These are phyloP conservation scores for Fraxinus latifolia DNA, from an alignment of 305 asterid genomes.

Conservation along the genomic window DNA sequence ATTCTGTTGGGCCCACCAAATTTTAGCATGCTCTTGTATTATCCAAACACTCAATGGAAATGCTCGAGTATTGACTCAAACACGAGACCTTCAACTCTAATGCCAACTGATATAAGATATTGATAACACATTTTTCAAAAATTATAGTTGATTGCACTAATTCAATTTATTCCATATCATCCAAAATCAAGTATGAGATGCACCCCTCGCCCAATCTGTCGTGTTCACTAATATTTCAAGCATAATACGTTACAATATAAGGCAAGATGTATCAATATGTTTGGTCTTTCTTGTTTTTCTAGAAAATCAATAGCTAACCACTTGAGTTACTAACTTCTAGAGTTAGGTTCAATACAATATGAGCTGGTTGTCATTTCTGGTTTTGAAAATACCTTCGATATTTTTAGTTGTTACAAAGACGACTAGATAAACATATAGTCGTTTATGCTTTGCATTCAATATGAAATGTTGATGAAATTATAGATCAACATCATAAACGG, in stretches of 20 bases:
- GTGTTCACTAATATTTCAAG: neutral
- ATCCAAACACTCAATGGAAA: neutral
- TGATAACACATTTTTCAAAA: neutral
- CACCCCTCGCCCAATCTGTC: neutral
- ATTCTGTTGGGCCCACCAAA: neutral
- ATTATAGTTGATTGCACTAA: neutral
- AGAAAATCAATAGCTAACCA: neutral
- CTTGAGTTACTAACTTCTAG: neutral
- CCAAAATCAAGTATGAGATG: neutral
- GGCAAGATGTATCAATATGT: neutral
- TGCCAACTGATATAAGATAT: neutral
- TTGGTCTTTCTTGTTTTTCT: neutral
- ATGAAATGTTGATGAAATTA: neutral
- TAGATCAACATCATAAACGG: neutral
- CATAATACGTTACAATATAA: neutral
- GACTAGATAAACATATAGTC: neutral
- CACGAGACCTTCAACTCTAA: neutral
- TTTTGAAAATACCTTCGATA: neutral
- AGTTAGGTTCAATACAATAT: neutral
- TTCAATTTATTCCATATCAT: neutral
- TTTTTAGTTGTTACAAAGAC: neutral
- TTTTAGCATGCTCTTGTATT: neutral
- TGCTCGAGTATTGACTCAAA: neutral
- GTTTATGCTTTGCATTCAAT: neutral
- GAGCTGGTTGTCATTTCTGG: neutral